A percentile compares a stretch with the other conserved stretches of the same genome.
phyloP scores from a whole-genome alignment of 371 early-diverging fungal species.

The Nosema granulosis region DNA sequence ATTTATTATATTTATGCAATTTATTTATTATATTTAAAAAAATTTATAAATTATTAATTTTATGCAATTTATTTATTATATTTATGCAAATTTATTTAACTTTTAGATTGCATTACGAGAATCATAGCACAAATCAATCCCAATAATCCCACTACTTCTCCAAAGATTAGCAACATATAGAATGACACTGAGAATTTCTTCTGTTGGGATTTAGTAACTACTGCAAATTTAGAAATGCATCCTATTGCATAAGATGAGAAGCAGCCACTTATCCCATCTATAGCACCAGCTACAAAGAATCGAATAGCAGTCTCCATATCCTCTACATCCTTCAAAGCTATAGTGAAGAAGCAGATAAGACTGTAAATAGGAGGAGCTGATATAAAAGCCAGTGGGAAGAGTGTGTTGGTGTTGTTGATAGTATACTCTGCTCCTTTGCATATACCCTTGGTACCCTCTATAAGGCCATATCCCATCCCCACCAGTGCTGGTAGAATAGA shows the following conservation, averaged over 20 bases:
- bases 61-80: too few relatives aligned
- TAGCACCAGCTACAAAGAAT: slow-evolving; percentile 55
- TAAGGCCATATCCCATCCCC: slow-evolving; percentile 62
- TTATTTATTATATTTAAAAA: too few relatives aligned
- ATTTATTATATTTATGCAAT: too few relatives aligned
- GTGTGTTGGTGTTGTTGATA: slow-evolving; percentile 56
- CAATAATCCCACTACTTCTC: slow-evolving; percentile 65
- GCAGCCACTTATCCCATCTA: slow-evolving; percentile 61
- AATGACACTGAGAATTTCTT: slow-evolving; percentile 64
- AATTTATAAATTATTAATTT: too few relatives aligned
- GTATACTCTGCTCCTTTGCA: slow-evolving; percentile 61
- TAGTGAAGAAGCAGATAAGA: slow-evolving; percentile 58
- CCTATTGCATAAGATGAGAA: slow-evolving; percentile 61
- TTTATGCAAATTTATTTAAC: background rate
- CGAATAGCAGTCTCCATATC: slow-evolving; percentile 39
- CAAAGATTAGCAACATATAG: slow-evolving; percentile 65
- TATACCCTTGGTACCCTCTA: slow-evolving; percentile 59
- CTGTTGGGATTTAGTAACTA: slow-evolving; percentile 64
- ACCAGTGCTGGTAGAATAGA: slow-evolving; percentile 60
- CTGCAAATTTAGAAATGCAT: slow-evolving; percentile 59
- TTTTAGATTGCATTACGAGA: slow-evolving; percentile 15
- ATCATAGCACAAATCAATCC: slow-evolving; percentile 62
- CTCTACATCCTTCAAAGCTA: slow-evolving; percentile 24
- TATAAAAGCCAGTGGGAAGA: slow-evolving; percentile 65
- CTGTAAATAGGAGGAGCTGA: slow-evolving; percentile 64